Percentiles rank a stretch among this genome's conserved stretches.
These are phyloP conservation scores for Plantago major DNA, from an alignment of 257 asterid species.

Conservation along the genomic window DNA sequence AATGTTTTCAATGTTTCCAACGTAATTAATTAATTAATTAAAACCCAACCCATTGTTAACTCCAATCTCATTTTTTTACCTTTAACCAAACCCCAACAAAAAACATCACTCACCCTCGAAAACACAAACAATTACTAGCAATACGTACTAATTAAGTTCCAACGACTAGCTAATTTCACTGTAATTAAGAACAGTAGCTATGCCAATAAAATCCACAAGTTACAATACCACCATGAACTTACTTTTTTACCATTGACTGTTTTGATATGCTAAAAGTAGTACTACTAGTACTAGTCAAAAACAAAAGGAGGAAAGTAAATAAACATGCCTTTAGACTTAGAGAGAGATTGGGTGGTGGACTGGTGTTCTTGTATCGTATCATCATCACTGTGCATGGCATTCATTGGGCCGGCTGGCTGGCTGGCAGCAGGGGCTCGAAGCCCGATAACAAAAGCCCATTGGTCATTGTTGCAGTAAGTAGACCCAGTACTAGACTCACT, in stretches of 20 bases:
- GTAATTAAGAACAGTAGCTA: neutral
- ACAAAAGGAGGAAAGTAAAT: neutral
- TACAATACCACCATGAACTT: neutral
- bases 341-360: neutral
- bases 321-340: neutral
- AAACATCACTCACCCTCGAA: slow-evolving; percentile 23
- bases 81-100: neutral
- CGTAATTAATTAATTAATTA: slow-evolving; percentile 1
- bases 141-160: too few species aligned
- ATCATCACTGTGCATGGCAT: slow-evolving; percentile 9
- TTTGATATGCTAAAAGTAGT: slow-evolving; percentile 13
- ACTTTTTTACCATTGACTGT: neutral
- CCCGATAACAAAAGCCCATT: slow-evolving; percentile 34
- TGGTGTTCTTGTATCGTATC: slow-evolving; percentile 17
- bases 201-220: neutral
- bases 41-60: neutral
- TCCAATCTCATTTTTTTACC: neutral
- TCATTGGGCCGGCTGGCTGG: slow-evolving; percentile 12
- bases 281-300: neutral
- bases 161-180: too few species aligned
- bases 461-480: slow-evolving; percentile 23
- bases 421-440: slow-evolving; percentile 27
- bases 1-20: slow-evolving; percentile 35
- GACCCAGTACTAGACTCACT: neutral
- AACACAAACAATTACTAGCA: slow-evolving; percentile 11